phyloP scores from a whole-genome alignment of 805 yeast species.

The Pichia californica region DNA sequence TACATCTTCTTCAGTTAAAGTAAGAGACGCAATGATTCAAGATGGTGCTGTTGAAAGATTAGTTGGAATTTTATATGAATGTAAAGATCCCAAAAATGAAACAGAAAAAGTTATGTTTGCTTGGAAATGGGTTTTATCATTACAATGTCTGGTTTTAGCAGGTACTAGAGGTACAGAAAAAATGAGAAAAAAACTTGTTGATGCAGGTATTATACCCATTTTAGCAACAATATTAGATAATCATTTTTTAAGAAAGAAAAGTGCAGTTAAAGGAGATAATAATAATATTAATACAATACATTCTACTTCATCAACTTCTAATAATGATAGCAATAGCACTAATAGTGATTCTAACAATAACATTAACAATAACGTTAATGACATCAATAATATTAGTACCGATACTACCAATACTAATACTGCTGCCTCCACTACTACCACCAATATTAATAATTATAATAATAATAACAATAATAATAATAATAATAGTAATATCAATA shows the following conservation, averaged over 20 bases:
- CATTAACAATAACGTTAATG: too few relatives aligned
- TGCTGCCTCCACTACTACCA: background rate
- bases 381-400: too few relatives aligned
- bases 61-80: slow-evolving; percentile 78
- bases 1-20: slow-evolving; percentile 79
- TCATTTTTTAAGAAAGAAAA: slow-evolving; percentile 41
- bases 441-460: background rate
- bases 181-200: slow-evolving; percentile 78
- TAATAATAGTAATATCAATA: background rate
- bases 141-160: slow-evolving; percentile 84
- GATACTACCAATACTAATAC: background rate
- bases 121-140: slow-evolving; percentile 95
- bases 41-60: slow-evolving; percentile 93
- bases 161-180: slow-evolving; percentile 91
- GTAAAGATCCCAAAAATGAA: slow-evolving; percentile 38
- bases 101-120: slow-evolving; percentile 52
- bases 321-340: too few relatives aligned
- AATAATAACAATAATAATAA: background rate
- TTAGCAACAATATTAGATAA: slow-evolving; percentile 90
- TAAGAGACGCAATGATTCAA: slow-evolving; percentile 77
- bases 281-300: background rate
- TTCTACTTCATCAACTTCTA: background rate
- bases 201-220: slow-evolving; percentile 87
- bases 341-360: background rate
- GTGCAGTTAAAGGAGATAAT: slow-evolving; percentile 10